A percentile compares a stretch with the other conserved stretches of the same genome.
These are phyloP conservation scores for Colletotrichum cereale DNA, from an alignment of 2,329 filamentous ascomycete genomes.

Conservation along the genomic window DNA sequence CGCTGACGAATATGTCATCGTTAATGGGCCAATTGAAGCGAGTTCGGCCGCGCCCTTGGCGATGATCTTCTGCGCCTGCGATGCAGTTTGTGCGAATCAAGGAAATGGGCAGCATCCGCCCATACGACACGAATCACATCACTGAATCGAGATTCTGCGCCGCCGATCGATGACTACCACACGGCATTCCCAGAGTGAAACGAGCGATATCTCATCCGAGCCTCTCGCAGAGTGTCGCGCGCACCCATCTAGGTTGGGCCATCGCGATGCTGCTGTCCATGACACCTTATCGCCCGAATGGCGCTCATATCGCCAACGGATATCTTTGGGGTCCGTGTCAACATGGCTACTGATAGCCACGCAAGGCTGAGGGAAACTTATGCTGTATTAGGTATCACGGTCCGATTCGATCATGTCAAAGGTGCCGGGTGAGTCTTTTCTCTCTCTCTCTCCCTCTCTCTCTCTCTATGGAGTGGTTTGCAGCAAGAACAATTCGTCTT, in stretches of 20 bases:
- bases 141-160: constrained; percentile 19
- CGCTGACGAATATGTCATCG: neutral
- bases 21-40: constrained; percentile 14
- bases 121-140: neutral
- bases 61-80: constrained; percentile 23
- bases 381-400: neutral
- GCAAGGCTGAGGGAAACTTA: neutral
- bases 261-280: neutral
- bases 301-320: neutral
- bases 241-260: neutral
- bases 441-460: neutral
- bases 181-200: constrained; percentile 12
- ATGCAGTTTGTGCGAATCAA: constrained; percentile 23
- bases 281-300: neutral
- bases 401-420: neutral
- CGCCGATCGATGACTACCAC: neutral
- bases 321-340: neutral
- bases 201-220: neutral
- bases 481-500: neutral
- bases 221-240: neutral
- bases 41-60: neutral
- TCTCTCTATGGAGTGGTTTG: too few species aligned
- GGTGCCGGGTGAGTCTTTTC: neutral
- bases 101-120: constrained; percentile 10
- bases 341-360: neutral